Evolutionary conservation across 352 stramenopile genomes (phyloP), one percentile per base, ranked within the genome.

Genomic region (Phytophthora crassamura): DNA sequence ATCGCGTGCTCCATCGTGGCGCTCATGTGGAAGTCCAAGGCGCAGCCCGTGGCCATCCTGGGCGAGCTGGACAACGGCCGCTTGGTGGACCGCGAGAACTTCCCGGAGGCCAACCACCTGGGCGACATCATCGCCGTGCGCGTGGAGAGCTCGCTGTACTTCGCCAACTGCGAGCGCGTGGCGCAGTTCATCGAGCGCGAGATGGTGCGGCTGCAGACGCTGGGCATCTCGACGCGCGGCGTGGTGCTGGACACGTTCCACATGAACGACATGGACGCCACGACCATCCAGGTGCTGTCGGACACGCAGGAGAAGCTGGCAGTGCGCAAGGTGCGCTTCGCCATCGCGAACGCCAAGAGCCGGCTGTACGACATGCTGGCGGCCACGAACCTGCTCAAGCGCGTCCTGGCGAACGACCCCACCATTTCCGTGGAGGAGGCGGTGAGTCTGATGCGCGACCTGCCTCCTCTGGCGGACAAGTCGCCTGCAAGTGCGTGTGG

Each of bases 191-290:
- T 56, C 16, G 48, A 56, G 48, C 48, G 48, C 14, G 48, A 56
- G 48, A 56, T 56, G 48, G 33, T 43, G 16, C 48, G 48, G 5
- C 48, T 56, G 33, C 48, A 56, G 48, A 56, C 48, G 18, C 18
- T 56, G 20, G 48, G 48, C 3, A 56, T 56, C 34, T 45, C 33
- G 8, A 56, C 48, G 32, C 48, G 48, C 34, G 48, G 48, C n/a
- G 48, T 56, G 7, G 48, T 56, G 34, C 48, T 56, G 33, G 48
- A 56, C 34, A 56, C 48, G 32, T 56, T 56, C 48, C 18, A 56
- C 48, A 56, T 56, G 48, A 56, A 56, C 48, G 48, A 56, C 48
- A 56, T 56, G 48, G 48, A 56, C 34, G 48, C 48, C 20, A 56
- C 48, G n/a, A 56, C 48, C 2, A 56, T 56, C 33, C 48, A 56